A percentile compares a stretch with the other conserved stretches of the same genome.
Conservation (phyloP, 139 green algal genomes). For the Pleodorina starrii region DNA sequence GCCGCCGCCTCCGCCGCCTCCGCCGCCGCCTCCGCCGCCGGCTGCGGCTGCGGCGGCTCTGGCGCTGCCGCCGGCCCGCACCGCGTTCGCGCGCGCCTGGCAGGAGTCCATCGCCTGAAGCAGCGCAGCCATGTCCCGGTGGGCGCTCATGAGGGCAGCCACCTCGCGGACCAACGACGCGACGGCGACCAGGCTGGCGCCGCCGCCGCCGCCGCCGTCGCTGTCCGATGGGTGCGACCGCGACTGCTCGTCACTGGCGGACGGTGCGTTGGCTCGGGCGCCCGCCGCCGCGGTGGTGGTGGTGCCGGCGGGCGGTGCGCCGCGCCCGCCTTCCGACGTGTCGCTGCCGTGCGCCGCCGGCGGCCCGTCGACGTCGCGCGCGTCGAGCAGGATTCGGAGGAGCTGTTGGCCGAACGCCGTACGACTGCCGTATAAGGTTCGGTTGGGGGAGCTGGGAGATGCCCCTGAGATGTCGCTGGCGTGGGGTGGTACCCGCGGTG, state of each 20-base stretch:
- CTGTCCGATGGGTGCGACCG: background rate
- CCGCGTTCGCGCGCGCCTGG: background rate
- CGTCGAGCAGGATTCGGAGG: background rate
- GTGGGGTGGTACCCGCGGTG: too few relatives aligned
- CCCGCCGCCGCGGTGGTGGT: too few relatives aligned
- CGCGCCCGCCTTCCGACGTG: too few relatives aligned
- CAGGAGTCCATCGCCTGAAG: background rate
- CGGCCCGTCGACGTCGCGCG: background rate
- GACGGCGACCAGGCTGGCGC: background rate
- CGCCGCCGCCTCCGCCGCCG: background rate
- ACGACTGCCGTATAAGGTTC: slow-evolving; percentile 32
- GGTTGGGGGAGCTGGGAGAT: too few relatives aligned
- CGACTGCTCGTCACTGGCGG: too few relatives aligned
- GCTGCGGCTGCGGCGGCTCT: background rate
- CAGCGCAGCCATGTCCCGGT: slow-evolving; percentile 9
- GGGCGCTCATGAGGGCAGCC: background rate
- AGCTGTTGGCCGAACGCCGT: background rate
- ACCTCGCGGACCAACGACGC: background rate
- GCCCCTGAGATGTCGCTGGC: background rate
- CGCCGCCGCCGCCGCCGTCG: background rate
- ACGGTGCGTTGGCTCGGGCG: too few relatives aligned
- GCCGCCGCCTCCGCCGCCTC: background rate
- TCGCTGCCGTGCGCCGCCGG: too few relatives aligned
- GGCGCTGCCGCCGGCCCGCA: background rate
- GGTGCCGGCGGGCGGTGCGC: too few relatives aligned